Base-by-base conservation (phyloP, 2,329 filamentous ascomycete species). In the Purpureocillium lavendulum region DNA sequence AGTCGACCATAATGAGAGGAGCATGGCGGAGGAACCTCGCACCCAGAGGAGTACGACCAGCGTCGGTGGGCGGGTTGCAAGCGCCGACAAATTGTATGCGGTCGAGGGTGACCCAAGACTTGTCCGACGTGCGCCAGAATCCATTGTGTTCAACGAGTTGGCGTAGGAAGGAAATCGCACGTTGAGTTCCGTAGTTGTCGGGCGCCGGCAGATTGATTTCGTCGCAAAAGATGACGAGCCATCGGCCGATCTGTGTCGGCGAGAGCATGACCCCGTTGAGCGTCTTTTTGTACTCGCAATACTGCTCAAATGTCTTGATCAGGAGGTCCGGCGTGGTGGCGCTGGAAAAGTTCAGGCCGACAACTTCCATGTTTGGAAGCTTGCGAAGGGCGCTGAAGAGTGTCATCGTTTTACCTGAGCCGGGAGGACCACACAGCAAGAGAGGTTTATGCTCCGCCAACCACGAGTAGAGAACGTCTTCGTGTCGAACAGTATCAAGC, bases 371-470 rank as follows among this genome's bases (percentile, higher is more conserved):
- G 59, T 96, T 96, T 4, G 90, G 90, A 42, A 98, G 71, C 64
- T 98, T 98, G 48, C 92, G 83, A 39, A 99, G 77, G 28, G 92
- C 92, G 58, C 90, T 96, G 70, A 99, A 99, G 11, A 99, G 71
- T 10, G 92, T 99, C 92, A 99, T 99, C 4, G 92, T 99, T 70
- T 99, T 99, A 72, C 92, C 92, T 38, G 92, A 98, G 68, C 92
- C 92, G 42, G 92, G 92, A 57, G 92, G 94, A 61, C 92, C 94
- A 59, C 92, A 99, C 13, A 99, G 82, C 38, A 99, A 71, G 14
- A 99, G 72, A 11, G 94, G 92, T 67, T 98, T 98, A 60, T 99
- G 92, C 61, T 99, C 92, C 13, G 94, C 92, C 33, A 99, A 78
- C 92, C 92, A 98, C 4, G 94, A 98, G 69, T 98, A 98, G 13